Evolutionary conservation across 148 eudicot species (phyloP).

Genomic region (Drosera capensis): DNA sequence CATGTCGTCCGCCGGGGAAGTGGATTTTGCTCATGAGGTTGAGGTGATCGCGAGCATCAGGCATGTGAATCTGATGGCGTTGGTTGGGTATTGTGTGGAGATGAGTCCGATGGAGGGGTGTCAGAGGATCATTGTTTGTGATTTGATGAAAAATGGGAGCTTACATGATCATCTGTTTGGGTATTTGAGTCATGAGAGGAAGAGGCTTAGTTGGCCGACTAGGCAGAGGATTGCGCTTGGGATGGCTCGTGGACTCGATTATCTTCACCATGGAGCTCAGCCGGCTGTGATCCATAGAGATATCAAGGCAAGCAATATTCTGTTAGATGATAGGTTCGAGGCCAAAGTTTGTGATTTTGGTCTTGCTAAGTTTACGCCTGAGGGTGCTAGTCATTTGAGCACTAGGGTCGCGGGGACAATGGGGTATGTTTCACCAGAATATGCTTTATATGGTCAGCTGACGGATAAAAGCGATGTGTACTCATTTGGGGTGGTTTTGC

Average conservation of each 20-base stretch:
- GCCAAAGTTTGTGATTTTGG: conserved; percentile 81
- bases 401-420: conserved; percentile 84
- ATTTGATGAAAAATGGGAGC: conserved; percentile 79
- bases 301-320: conserved; percentile 66
- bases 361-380: conserved; percentile 70
- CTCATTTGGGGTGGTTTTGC: conserved; percentile 72
- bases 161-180: conserved; percentile 64
- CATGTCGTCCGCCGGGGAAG: conserved; percentile 70
- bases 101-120: conserved; percentile 62
- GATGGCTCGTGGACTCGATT: conserved; percentile 69
- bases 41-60: conserved; percentile 85
- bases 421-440: conserved; percentile 93
- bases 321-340: conserved; percentile 64
- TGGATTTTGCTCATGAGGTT: conserved; percentile 68
- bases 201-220: conserved; percentile 53
- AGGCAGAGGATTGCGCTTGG: conserved; percentile 67
- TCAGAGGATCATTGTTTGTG: conserved; percentile 79
- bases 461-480: conserved; percentile 84
- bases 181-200: conserved; percentile 2
- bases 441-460: conserved; percentile 76
- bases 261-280: conserved; percentile 72
- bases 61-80: conserved; percentile 75
- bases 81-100: conserved; percentile 81
- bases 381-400: conserved; percentile 77
- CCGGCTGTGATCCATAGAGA: conserved; percentile 73